A percentile compares a stretch with the other conserved stretches of the same genome.
Evolutionary conservation across 768 basidiomycete species (phyloP).

Genomic region (Russula sp.): DNA sequence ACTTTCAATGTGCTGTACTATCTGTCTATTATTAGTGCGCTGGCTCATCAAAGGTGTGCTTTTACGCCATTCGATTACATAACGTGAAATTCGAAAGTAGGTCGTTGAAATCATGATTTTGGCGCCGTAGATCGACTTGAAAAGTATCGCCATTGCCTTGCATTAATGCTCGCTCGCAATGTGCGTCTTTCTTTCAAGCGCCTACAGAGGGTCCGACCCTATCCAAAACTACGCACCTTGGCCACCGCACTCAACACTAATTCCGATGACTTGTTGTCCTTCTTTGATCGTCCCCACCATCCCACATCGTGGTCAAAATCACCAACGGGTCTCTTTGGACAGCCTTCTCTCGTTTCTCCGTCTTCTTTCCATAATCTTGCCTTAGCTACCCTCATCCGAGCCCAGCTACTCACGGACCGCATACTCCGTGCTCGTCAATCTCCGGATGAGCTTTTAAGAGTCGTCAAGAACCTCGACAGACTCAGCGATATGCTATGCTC

Average conservation of each 20-base stretch:
- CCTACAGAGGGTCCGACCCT: not conserved
- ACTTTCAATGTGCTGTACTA: too few species aligned
- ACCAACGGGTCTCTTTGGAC: constrained; percentile 79
- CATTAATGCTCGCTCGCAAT: constrained; percentile 25
- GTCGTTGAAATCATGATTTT: too few species aligned
- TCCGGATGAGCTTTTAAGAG: constrained; percentile 67
- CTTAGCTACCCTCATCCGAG: constrained; percentile 72
- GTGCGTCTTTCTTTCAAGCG: constrained; percentile 16
- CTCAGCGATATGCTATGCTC: constrained; percentile 94
- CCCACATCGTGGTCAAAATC: constrained; percentile 40
- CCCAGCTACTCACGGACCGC: constrained; percentile 76
- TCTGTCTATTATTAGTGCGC: not conserved
- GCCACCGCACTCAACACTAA: constrained; percentile 34
- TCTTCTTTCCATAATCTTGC: constrained; percentile 65
- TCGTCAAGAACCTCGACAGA: constrained; percentile 94
- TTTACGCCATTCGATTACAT: too few species aligned
- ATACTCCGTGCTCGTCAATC: constrained; percentile 71
- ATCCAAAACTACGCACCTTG: constrained; percentile 22
- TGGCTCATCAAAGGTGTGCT: too few species aligned
- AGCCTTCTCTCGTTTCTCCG: constrained; percentile 66
- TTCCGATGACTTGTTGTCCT: constrained; percentile 49
- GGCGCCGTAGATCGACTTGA: too few species aligned
- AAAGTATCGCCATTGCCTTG: not conserved
- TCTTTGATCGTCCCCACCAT: constrained; percentile 63
- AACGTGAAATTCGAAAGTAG: not conserved